Conservation (phyloP, 1,284 basidiomycete genomes). For the Cutaneotrichosporon cutaneum region DNA sequence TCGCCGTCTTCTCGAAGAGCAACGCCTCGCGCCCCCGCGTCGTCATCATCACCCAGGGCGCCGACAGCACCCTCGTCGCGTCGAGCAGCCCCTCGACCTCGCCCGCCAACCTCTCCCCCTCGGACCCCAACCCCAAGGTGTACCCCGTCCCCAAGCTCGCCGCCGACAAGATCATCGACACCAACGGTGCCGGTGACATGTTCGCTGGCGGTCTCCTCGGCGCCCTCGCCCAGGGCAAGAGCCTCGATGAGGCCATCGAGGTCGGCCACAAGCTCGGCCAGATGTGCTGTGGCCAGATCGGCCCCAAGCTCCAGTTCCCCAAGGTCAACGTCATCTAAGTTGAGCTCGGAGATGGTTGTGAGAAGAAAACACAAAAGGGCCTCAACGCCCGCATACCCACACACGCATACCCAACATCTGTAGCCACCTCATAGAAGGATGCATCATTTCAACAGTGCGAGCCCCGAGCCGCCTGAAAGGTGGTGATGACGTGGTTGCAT, state of each 20-base stretch:
- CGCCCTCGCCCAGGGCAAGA: conserved; percentile 77
- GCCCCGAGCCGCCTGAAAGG: background rate
- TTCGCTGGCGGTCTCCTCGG: conserved; percentile 98
- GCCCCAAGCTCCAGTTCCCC: conserved; percentile 51
- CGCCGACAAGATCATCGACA: conserved; percentile 82
- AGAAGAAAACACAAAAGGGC: conserved; percentile 4
- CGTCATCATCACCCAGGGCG: conserved; percentile 90
- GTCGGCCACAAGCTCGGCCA: conserved; percentile 85
- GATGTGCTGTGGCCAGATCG: conserved; percentile 83
- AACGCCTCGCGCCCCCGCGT: conserved; percentile 72
- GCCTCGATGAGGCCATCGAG: conserved; percentile 68
- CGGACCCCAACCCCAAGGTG: conserved; percentile 56
- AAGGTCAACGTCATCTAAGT: conserved; percentile 43
- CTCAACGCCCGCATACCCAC: conserved; percentile 17
- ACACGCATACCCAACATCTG: conserved; percentile 7
- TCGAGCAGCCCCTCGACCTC: conserved; percentile 60
- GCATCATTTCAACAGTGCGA: conserved; percentile 33
- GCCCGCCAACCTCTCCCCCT: conserved; percentile 47
- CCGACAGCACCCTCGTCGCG: conserved; percentile 77
- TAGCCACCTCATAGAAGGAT: conserved; percentile 1
- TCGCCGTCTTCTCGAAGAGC: conserved; percentile 65
- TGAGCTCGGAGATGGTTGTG: background rate
- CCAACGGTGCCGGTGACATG: conserved; percentile 98
- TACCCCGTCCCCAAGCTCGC: conserved; percentile 66
- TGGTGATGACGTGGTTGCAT: background rate